Evolutionary conservation across 768 basidiomycete genomes (phyloP).

Genomic region (Leucocoprinus birnbaumii): DNA sequence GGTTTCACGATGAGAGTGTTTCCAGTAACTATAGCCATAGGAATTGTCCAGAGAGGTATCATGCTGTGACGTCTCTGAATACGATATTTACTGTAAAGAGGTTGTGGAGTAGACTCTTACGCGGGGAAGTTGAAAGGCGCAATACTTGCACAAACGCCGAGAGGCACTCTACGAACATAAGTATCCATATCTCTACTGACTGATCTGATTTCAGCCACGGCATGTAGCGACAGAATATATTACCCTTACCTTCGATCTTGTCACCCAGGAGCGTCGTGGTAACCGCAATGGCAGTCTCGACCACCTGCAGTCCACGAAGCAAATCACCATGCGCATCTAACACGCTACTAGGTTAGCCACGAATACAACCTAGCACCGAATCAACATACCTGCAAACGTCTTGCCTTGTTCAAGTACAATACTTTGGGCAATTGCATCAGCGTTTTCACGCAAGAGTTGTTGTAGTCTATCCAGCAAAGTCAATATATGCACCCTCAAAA

Average conservation of each 20-base stretch:
- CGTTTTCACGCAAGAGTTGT: slow-evolving; percentile 78
- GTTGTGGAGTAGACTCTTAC: slow-evolving; percentile 45
- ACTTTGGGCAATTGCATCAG: slow-evolving; percentile 81
- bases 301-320: slow-evolving; percentile 87
- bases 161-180: slow-evolving; percentile 74
- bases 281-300: slow-evolving; percentile 76
- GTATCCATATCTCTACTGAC: slow-evolving; percentile 98
- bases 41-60: slow-evolving; percentile 97
- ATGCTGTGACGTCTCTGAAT: slow-evolving; percentile 45
- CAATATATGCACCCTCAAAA: background rate
- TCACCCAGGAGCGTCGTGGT: slow-evolving; percentile 87
- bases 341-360: background rate
- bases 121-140: slow-evolving; percentile 92
- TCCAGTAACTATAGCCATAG: slow-evolving; percentile 84
- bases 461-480: slow-evolving; percentile 61
- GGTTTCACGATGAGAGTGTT: slow-evolving; percentile 96
- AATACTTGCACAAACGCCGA: slow-evolving; percentile 87
- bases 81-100: slow-evolving; percentile 3
- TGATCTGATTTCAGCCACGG: slow-evolving; percentile 20
- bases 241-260: slow-evolving; percentile 78
- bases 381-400: slow-evolving; percentile 61
- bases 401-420: slow-evolving; percentile 97
- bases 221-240: slow-evolving; percentile 3
- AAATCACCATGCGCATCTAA: slow-evolving; percentile 94
- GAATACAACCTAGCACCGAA: background rate